Base-by-base conservation (phyloP, 129 eudicot genomes). In the Sambucus nigra region DNA sequence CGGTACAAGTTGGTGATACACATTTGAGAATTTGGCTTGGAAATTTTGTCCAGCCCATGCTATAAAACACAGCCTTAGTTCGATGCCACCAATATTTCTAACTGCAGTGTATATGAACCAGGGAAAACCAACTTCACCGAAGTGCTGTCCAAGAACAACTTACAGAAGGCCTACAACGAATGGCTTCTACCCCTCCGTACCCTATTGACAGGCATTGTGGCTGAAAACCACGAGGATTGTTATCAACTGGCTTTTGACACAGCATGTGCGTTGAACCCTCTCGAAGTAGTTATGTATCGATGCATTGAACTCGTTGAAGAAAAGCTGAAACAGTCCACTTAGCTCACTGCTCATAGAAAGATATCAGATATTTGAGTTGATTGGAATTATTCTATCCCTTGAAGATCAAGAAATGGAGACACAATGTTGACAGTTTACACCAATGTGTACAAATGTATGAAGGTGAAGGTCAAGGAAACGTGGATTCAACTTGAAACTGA, bases 291-390 rank as follows among this genome's bases (percentile, higher is more conserved):
- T 53, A 64, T 92, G 48, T 69, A 77, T 33, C 82, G 91, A 25
- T 92, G 99, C 70, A 77, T 92, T 59, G 99, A 92, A 62, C 99
- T 92, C 5, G 82, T 82, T 15, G 96, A 92, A 72, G 94, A 79
- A 61, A 72, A 75, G 28, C 78, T 91, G 55, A 76, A 74, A 55
- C 72, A 39, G 61, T 22, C 18, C 42, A n/a, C 42, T 16, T 76
- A 65, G 63, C 23, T 19, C 25, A 7, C 45, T 42, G 42, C 42
- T 4, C 16, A 4, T 15, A 0, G 48, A 42, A 42, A 42, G 19
- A 14, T 42, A 42, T 15, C n/a, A 42, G 20, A 6, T 16, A 15
- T 42, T 42, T 35, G 42, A 35, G 42, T 29, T 8, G 46, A 3
- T n/a, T 2, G n/a, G 48, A 31, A 0, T 11, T 11, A 31, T n/a